A percentile compares a stretch with the other conserved stretches of the same genome.
These are phyloP conservation scores for Strobilomyces echinocephalus DNA, from an alignment of 768 basidiomycete genomes.

Conservation along the genomic window DNA sequence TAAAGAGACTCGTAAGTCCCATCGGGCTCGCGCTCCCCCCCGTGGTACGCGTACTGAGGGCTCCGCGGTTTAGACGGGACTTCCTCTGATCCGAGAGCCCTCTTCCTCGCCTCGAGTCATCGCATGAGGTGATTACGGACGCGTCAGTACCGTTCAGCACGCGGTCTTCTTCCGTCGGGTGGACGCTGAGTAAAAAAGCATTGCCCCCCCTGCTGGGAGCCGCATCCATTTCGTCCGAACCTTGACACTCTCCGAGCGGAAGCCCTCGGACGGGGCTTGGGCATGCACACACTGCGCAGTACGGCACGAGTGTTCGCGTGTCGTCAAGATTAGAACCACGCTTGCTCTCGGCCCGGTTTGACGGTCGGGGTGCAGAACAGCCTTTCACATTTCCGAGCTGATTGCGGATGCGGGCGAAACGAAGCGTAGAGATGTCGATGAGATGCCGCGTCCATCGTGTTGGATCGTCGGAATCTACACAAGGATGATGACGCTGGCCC, in stretches of 20 bases:
- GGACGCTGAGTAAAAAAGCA: neutral
- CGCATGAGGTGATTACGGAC: neutral
- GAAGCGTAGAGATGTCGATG: neutral
- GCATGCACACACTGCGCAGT: neutral
- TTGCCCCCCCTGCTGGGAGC: neutral
- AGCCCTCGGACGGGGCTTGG: slow-evolving; percentile 7
- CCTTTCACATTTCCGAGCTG: slow-evolving; percentile 6
- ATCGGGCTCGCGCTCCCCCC: neutral
- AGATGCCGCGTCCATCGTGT: neutral
- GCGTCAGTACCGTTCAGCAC: neutral
- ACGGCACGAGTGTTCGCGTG: neutral
- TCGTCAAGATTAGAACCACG: neutral
- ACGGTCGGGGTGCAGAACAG: neutral
- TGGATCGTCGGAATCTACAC: neutral
- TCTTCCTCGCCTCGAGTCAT: neutral
- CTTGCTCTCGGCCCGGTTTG: neutral
- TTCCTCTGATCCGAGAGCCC: neutral
- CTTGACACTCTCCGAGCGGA: slow-evolving; percentile 6
- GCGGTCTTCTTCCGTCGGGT: neutral
- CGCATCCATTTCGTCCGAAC: neutral
- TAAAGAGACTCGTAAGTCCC: neutral
- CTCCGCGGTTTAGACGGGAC: neutral
- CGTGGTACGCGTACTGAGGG: neutral
- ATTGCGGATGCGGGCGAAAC: neutral
- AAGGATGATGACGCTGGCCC: neutral